A percentile compares a stretch with the other conserved stretches of the same genome.
phyloP scores from a whole-genome alignment of 2,329 filamentous ascomycete genomes.

The Botrytis fragariae region DNA sequence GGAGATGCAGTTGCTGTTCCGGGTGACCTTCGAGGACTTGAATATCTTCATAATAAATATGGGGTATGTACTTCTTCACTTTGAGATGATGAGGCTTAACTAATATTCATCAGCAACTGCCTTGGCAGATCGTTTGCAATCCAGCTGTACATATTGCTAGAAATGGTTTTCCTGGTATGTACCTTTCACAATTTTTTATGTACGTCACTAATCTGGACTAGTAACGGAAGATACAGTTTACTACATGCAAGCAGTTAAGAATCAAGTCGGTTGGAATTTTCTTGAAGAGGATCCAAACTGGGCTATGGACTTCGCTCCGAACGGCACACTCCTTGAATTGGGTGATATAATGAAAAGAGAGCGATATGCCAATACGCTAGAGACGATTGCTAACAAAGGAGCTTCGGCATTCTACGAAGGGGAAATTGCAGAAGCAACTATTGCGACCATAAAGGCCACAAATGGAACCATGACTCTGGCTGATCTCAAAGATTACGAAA shows the following conservation, averaged over 20 bases:
- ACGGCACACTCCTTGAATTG: slow-evolving; percentile 56
- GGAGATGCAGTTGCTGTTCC: slow-evolving; percentile 72
- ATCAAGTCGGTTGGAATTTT: slow-evolving; percentile 53
- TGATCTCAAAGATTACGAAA: slow-evolving; percentile 63
- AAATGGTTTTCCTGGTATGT: slow-evolving; percentile 58
- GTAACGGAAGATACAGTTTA: slow-evolving; percentile 71
- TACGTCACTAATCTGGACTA: slow-evolving; percentile 16
- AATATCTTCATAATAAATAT: slow-evolving; percentile 72
- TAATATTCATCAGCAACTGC: slow-evolving; percentile 46
- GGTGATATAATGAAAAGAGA: slow-evolving; percentile 64
- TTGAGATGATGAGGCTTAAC: not conserved
- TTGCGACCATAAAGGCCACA: slow-evolving; percentile 53
- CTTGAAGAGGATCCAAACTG: slow-evolving; percentile 59
- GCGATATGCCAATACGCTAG: slow-evolving; percentile 64
- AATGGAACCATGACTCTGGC: slow-evolving; percentile 68
- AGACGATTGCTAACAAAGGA: slow-evolving; percentile 58
- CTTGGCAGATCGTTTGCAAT: slow-evolving; percentile 69
- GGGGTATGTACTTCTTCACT: slow-evolving; percentile 46
- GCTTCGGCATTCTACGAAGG: slow-evolving; percentile 62
- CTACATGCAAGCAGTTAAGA: slow-evolving; percentile 62
- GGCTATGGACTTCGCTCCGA: slow-evolving; percentile 68
- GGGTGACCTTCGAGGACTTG: slow-evolving; percentile 73
- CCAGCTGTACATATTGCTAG: slow-evolving; percentile 74
- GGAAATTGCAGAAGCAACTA: slow-evolving; percentile 58
- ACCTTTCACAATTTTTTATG: slow-evolving; percentile 20